phyloP scores from a whole-genome alignment of 2,329 filamentous ascomycete genomes.

The Alternaria sp. region DNA sequence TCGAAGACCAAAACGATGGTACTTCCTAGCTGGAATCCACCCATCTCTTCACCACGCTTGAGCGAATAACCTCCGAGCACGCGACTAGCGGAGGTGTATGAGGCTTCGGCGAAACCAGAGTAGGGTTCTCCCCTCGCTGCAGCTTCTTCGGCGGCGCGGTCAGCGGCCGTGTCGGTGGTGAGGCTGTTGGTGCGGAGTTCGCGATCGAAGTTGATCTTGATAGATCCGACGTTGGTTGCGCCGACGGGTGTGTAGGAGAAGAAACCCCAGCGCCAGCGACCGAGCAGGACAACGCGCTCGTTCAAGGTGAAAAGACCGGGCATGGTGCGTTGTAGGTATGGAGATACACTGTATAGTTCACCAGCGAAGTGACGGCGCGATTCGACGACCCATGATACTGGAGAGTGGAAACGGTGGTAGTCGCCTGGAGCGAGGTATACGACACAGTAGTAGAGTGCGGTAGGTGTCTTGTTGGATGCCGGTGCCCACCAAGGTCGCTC shows the following conservation, averaged over 20 bases:
- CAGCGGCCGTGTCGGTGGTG: conserved; percentile 89
- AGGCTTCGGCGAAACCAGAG: conserved; percentile 90
- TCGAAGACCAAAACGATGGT: conserved; percentile 97
- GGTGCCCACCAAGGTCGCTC: conserved; percentile 61
- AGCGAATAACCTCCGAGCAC: conserved; percentile 85
- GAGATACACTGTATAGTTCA: conserved; percentile 92
- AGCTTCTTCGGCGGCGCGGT: conserved; percentile 82
- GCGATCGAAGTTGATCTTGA: conserved; percentile 94
- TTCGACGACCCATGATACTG: conserved; percentile 93
- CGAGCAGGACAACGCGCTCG: conserved; percentile 91
- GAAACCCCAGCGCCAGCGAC: conserved; percentile 96
- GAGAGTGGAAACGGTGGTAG: conserved; percentile 98
- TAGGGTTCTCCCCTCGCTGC: conserved; percentile 78
- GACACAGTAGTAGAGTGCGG: conserved; percentile 88
- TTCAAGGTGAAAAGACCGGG: conserved; percentile 96
- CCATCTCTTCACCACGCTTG: conserved; percentile 92
- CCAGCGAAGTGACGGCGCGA: conserved; percentile 95
- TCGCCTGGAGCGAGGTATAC: conserved; percentile 96
- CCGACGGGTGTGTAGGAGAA: conserved; percentile 96
- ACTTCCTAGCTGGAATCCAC: conserved; percentile 93
- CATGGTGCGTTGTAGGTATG: conserved; percentile 89
- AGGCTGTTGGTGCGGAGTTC: conserved; percentile 93
- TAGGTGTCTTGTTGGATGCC: conserved; percentile 53
- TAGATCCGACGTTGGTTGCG: conserved; percentile 95
- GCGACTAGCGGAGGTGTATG: conserved; percentile 77